phyloP scores from a whole-genome alignment of 257 asterid species.

The Nicotiana obtusifolia region DNA sequence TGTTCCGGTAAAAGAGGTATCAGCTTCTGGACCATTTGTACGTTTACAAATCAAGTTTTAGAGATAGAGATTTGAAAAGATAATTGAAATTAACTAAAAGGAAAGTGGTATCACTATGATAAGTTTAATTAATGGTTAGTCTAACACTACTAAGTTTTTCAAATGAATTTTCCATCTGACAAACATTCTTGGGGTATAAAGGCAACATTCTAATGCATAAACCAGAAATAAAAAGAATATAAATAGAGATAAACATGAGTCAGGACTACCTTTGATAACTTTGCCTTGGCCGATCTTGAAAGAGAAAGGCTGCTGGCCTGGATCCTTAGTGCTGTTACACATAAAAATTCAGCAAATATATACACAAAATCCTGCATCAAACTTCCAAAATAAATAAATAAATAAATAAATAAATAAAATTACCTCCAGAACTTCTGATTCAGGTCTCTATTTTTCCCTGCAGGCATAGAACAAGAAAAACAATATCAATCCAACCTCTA shows the following conservation, averaged over 20 bases:
- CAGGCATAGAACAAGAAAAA: background rate
- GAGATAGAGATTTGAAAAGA: background rate
- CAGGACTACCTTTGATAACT: constrained; percentile 78
- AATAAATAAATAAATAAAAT: background rate
- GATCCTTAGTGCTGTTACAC: constrained; percentile 82
- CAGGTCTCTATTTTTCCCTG: constrained; percentile 75
- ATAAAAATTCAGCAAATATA: constrained; percentile 8
- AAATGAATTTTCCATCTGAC: background rate
- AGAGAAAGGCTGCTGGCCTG: constrained; percentile 82
- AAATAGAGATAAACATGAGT: background rate
- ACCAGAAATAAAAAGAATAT: background rate
- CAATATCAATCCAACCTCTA: background rate
- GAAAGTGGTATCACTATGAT: background rate
- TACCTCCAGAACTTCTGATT: constrained; percentile 84
- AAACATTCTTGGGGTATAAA: background rate
- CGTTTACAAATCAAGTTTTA: background rate
- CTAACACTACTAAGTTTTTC: background rate
- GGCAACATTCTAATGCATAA: background rate
- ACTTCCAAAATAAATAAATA: background rate
- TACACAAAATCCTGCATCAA: background rate
- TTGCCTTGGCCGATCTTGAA: constrained; percentile 77
- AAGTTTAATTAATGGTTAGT: background rate
- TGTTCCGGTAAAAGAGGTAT: background rate
- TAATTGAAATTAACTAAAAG: background rate
- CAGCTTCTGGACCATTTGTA: background rate